Conservation (phyloP, 805 yeast species). For the Candida jianshihensis region DNA sequence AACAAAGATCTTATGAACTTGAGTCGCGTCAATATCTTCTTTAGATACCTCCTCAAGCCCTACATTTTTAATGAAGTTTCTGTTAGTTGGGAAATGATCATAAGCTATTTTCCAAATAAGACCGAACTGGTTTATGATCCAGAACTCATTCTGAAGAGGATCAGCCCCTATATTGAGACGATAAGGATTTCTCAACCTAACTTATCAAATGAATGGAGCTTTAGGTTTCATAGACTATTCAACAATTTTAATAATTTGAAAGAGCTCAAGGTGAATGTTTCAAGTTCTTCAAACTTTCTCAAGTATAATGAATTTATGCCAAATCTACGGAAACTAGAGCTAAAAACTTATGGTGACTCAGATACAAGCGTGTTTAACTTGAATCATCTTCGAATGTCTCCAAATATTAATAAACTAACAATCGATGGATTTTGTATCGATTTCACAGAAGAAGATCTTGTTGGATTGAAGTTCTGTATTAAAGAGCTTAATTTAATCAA, state of each 20-base stretch:
- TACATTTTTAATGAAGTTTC: not conserved
- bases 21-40: not conserved
- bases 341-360: slow-evolving; percentile 16
- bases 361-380: slow-evolving; percentile 31
- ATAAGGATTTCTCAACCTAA: slow-evolving; percentile 23
- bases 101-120: not conserved
- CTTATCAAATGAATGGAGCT: slow-evolving; percentile 29
- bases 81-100: not conserved
- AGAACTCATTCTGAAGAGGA: not conserved
- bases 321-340: slow-evolving; percentile 10
- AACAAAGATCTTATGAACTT: not conserved
- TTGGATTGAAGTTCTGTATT: slow-evolving; percentile 17
- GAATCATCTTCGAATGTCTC: slow-evolving; percentile 35
- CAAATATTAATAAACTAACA: slow-evolving; percentile 25
- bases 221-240: slow-evolving; percentile 23
- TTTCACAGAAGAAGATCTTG: slow-evolving; percentile 29
- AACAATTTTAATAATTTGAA: slow-evolving; percentile 16
- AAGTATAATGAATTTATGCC: slow-evolving; percentile 23
- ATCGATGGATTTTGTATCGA: slow-evolving; percentile 36
- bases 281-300: slow-evolving; percentile 28
- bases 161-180: slow-evolving; percentile 13
- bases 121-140: not conserved
- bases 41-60: not conserved
- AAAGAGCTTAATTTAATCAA: slow-evolving; percentile 28
- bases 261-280: slow-evolving; percentile 18